Evolutionary conservation across 352 stramenopile genomes (phyloP).

Genomic region (Phytophthora rubi): DNA sequence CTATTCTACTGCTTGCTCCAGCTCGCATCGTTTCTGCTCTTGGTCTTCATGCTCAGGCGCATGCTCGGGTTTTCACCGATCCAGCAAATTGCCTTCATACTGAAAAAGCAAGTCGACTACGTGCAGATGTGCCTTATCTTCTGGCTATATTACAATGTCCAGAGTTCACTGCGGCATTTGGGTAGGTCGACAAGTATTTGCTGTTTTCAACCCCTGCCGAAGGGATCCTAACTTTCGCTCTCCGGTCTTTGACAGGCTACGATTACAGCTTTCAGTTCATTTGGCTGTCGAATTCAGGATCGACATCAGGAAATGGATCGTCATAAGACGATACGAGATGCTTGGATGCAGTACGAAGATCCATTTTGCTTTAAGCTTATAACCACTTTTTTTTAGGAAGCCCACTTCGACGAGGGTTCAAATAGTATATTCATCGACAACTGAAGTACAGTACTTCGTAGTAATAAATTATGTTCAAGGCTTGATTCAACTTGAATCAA

Average conservation of each 20-base stretch:
- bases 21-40: constrained; percentile 36
- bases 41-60: constrained; percentile 30
- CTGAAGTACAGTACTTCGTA: too few relatives aligned
- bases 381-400: too few relatives aligned
- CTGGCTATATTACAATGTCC: constrained; percentile 1
- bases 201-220: neutral
- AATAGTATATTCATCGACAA: too few relatives aligned
- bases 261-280: constrained; percentile 49
- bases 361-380: too few relatives aligned
- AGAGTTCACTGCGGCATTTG: neutral
- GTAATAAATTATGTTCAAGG: too few relatives aligned
- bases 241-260: constrained; percentile 15
- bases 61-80: constrained; percentile 38
- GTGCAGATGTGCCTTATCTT: constrained; percentile 2
- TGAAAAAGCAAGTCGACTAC: constrained; percentile 34
- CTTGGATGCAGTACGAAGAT: neutral
- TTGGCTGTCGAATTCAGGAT: constrained; percentile 24
- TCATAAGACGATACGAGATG: neutral
- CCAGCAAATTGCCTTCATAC: constrained; percentile 44
- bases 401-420: too few relatives aligned
- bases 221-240: neutral
- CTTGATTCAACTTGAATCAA: too few relatives aligned
- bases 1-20: constrained; percentile 45
- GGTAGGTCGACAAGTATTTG: neutral
- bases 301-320: neutral